These are phyloP conservation scores for Tetracladium maxilliforme DNA, from an alignment of 2,329 filamentous ascomycete genomes.

Conservation along the genomic window DNA sequence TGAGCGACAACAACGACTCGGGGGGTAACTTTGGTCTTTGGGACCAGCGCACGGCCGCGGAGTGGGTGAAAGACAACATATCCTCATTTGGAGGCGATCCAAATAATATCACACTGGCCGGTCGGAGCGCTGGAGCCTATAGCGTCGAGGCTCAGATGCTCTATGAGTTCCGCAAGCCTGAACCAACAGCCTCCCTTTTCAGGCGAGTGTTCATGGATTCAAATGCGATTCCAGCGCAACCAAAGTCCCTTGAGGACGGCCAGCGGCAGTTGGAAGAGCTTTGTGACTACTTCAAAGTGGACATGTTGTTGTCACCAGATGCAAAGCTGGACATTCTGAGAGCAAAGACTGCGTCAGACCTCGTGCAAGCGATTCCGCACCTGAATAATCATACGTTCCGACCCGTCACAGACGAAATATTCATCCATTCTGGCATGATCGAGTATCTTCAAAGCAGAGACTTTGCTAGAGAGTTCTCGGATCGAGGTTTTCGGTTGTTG, in stretches of 20 bases:
- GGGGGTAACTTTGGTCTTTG: slow-evolving; percentile 25
- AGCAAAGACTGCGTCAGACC: slow-evolving; percentile 13
- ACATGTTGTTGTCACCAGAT: slow-evolving; percentile 5
- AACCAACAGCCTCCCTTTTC: slow-evolving; percentile 10
- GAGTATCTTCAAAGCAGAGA: slow-evolving; percentile 19
- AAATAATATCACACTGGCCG: slow-evolving; percentile 26
- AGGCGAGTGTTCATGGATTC: slow-evolving; percentile 25
- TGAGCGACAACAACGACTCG: slow-evolving; percentile 13
- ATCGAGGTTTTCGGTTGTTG: slow-evolving; percentile 17
- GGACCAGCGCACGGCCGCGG: slow-evolving; percentile 31
- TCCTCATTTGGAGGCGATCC: slow-evolving; percentile 27
- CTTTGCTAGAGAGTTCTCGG: slow-evolving; percentile 21
- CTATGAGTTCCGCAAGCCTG: slow-evolving; percentile 15
- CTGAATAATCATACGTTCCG: slow-evolving; percentile 29
- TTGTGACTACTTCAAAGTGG: slow-evolving; percentile 17
- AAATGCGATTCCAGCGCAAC: slow-evolving; percentile 28
- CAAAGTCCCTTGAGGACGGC: slow-evolving; percentile 19
- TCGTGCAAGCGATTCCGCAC: slow-evolving; percentile 18
- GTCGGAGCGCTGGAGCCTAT: slow-evolving; percentile 27
- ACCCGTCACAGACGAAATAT: slow-evolving; percentile 24
- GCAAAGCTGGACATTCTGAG: slow-evolving; percentile 19
- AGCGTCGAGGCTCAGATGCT: slow-evolving; percentile 24
- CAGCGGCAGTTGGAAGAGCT: slow-evolving; percentile 27
- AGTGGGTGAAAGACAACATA: slow-evolving; percentile 35
- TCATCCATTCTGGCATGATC: slow-evolving; percentile 21